Base-by-base conservation (phyloP, 495 filamentous ascomycete species). In the Parathielavia hyrcaniae region DNA sequence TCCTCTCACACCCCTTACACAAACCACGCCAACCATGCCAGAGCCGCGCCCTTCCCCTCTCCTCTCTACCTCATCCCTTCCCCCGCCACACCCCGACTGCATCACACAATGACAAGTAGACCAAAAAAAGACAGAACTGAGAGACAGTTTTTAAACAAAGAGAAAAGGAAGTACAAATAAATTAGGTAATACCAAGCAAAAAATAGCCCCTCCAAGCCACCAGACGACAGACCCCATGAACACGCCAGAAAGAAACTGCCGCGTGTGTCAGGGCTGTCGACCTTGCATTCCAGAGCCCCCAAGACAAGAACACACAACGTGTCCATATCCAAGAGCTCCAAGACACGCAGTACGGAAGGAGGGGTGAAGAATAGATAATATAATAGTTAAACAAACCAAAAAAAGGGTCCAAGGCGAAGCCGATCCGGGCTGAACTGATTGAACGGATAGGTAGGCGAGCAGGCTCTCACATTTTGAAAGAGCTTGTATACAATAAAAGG, bases 211-310 rank as follows among this genome's bases (percentile, higher is more conserved):
- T 22, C 50, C 23, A 38, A 13, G 8, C 3, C 16, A 16, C 38
- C 22, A 14, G 23, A 26, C 19, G 14, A 36, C 50, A 41, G 48
- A 32, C 32, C 16, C 5, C 23, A 48, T n/a, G 36, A 32, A 48
- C 11, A n/a, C n/a, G n/a, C 32, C 20, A 58, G 41, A 69, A 52
- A 39, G 50, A 62, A 56, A 59, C 3, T 14, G 17, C 14, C 2
- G 23, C 5, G 48, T 5, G 11, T 19, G 26, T 30, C 26, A 30
- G 26, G 26, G 2, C 26, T 30, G 26, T 6, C 26, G 26, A 3
- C 26, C 26, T 30, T 30, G 26, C 26, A 30, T 30, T 30, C 26
- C 26, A 30, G 26, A 6, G 26, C 26, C 26, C 26, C 26, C 26
- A 6, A 30, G 26, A 6, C 26, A 30, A 6, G 26, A n/a, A n/a